phyloP scores from a whole-genome alignment of 768 basidiomycete genomes.

The Clitopilus passeckerianus region DNA sequence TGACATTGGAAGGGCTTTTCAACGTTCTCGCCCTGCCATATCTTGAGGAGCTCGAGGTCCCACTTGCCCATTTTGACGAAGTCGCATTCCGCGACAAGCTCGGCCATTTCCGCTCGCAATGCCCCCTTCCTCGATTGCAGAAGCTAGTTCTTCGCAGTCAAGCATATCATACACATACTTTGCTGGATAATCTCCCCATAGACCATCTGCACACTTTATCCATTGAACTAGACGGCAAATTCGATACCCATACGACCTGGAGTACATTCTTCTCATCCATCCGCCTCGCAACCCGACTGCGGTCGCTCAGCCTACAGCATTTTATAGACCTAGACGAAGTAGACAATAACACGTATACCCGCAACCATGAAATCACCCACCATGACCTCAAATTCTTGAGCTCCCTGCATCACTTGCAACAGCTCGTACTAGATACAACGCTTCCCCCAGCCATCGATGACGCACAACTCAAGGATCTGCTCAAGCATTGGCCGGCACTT shows the following conservation, averaged over 20 bases:
- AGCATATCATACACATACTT: slow-evolving; percentile 22
- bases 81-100: slow-evolving; percentile 15
- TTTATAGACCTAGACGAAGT: slow-evolving; percentile 30
- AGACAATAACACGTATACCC: slow-evolving; percentile 12
- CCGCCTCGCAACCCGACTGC: slow-evolving; percentile 21
- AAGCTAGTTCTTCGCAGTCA: slow-evolving; percentile 36
- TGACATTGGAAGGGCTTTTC: slow-evolving; percentile 29
- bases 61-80: slow-evolving; percentile 31
- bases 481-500: slow-evolving; percentile 41
- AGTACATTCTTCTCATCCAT: slow-evolving; percentile 26
- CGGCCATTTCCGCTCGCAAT: slow-evolving; percentile 4
- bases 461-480: slow-evolving; percentile 28
- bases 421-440: slow-evolving; percentile 33
- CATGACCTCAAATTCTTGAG: slow-evolving; percentile 28
- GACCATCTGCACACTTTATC: slow-evolving; percentile 28
- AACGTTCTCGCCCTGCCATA: slow-evolving; percentile 29
- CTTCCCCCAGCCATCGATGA: slow-evolving; percentile 34
- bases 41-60: slow-evolving; percentile 37
- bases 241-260: slow-evolving; percentile 24
- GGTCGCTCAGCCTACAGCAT: slow-evolving; percentile 37
- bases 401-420: slow-evolving; percentile 25
- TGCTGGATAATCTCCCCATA: slow-evolving; percentile 27
- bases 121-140: slow-evolving; percentile 28
- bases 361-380: slow-evolving; percentile 18
- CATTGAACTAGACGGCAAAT: slow-evolving; percentile 29